phyloP scores from a whole-genome alignment of 2,329 filamentous ascomycete species.

The Penicillium brasilianum region DNA sequence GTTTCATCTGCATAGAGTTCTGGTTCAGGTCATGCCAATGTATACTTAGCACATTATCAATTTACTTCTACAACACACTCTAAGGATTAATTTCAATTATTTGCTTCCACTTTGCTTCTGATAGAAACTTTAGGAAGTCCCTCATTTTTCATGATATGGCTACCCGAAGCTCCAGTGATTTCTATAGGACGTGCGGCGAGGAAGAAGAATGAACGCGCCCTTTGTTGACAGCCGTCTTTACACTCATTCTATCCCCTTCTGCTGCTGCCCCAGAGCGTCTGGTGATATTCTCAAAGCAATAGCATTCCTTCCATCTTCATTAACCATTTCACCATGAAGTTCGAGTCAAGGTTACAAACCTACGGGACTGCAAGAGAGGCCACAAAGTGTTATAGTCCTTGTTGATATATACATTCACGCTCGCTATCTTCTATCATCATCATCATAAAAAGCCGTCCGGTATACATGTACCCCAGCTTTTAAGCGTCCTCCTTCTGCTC shows the following conservation, averaged over 20 bases:
- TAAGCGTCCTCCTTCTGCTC: conserved; percentile 27
- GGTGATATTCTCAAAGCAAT: too few species aligned
- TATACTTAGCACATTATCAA: not conserved
- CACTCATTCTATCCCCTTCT: too few species aligned
- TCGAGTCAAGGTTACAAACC: not conserved
- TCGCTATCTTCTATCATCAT: not conserved
- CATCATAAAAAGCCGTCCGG: not conserved
- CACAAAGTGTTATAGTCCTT: not conserved
- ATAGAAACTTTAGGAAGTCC: not conserved
- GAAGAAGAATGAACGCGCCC: too few species aligned
- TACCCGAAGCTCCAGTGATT: too few species aligned
- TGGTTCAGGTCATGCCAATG: not conserved
- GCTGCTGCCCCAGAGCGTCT: too few species aligned
- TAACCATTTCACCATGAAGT: too few species aligned
- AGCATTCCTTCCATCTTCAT: too few species aligned
- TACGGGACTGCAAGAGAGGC: not conserved
- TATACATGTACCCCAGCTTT: not conserved
- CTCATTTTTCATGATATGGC: too few species aligned
- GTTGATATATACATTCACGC: too few species aligned
- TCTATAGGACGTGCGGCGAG: too few species aligned
- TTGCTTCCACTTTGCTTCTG: not conserved
- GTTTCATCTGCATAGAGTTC: not conserved
- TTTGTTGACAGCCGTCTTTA: too few species aligned
- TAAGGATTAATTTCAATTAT: not conserved
- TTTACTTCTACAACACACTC: not conserved